Conservation (phyloP, 176 grass and related monocot species). For the Rhynchospora tenuis region DNA sequence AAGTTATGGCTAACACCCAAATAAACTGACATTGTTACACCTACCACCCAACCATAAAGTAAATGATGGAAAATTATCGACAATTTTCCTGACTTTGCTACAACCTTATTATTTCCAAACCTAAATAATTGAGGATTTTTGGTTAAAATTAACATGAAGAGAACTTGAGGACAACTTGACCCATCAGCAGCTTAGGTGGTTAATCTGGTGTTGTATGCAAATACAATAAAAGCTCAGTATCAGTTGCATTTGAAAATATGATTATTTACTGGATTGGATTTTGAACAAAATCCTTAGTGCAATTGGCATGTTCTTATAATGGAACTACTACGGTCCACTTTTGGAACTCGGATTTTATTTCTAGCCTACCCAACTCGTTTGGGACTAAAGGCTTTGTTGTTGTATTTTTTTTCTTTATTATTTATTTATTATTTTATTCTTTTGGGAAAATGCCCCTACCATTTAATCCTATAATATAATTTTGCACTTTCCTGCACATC, state of each 20-base stretch:
- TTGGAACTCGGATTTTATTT: not conserved
- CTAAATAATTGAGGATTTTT: not conserved
- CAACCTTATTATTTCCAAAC: not conserved
- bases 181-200: not conserved
- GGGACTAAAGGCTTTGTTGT: no score
- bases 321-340: not conserved
- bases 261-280: not conserved
- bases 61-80: not conserved
- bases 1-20: not conserved
- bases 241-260: not conserved
- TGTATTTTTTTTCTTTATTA: no score
- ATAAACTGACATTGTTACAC: not conserved
- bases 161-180: not conserved
- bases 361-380: not conserved
- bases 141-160: not conserved
- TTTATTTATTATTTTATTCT: no score
- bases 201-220: not conserved
- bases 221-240: not conserved
- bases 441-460: not conserved
- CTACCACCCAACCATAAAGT: not conserved
- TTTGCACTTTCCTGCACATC: not conserved
- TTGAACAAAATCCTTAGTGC: not conserved
- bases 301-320: not conserved
- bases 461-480: slow-evolving; percentile 11
- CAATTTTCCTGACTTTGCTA: not conserved